phyloP scores from a whole-genome alignment of 2,329 filamentous ascomycete genomes.

The Colletotrichum sidae region DNA sequence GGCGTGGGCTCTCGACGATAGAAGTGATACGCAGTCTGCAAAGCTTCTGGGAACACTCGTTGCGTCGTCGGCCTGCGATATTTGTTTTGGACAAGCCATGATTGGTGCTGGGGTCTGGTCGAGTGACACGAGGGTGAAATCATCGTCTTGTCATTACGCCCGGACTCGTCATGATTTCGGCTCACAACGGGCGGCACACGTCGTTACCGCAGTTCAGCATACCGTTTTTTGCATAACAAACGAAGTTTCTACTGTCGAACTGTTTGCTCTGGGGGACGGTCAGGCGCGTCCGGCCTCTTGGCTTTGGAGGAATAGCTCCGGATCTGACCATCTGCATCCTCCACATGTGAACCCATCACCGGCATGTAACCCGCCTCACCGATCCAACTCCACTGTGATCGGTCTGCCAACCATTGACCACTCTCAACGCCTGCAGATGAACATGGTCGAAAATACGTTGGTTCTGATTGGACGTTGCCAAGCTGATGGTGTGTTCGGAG shows the following conservation, averaged over 20 bases:
- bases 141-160: neutral
- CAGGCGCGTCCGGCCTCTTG: neutral
- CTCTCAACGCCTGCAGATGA: too few species aligned
- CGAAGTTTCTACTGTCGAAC: too few species aligned
- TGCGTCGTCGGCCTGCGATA: neutral
- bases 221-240: neutral
- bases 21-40: too few species aligned
- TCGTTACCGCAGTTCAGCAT: neutral
- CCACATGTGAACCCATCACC: too few species aligned
- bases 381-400: too few species aligned
- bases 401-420: too few species aligned
- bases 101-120: neutral
- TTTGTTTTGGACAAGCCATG: neutral
- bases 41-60: neutral
- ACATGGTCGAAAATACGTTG: too few species aligned
- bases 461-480: too few species aligned
- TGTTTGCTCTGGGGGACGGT: neutral
- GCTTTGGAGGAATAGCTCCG: neutral
- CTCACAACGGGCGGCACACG: neutral
- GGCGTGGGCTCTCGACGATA: neutral
- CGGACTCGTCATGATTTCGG: neutral
- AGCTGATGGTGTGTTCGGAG: too few species aligned
- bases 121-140: neutral
- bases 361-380: too few species aligned
- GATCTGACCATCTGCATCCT: neutral